phyloP scores from a whole-genome alignment of 345 rosid genomes.

The Brassica carinata region DNA sequence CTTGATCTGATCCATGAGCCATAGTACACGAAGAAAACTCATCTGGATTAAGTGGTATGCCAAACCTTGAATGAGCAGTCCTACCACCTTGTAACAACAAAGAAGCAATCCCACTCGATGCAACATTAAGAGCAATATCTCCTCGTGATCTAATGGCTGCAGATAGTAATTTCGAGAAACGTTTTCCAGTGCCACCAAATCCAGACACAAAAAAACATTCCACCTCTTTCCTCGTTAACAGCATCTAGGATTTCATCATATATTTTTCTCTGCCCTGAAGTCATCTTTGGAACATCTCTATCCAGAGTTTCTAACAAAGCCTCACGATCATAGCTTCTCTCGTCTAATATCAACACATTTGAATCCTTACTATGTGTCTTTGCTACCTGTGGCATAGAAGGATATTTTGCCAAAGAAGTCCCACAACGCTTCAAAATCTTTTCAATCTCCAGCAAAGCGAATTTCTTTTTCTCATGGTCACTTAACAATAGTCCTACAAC shows the following conservation, averaged over 20 bases:
- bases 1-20: not conserved
- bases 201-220: not conserved
- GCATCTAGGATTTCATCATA: too few relatives aligned
- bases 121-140: not conserved
- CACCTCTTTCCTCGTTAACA: too few relatives aligned
- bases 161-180: not conserved
- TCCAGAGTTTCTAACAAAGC: too few relatives aligned
- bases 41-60: not conserved
- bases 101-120: not conserved
- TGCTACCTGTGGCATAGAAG: too few relatives aligned
- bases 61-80: not conserved
- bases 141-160: not conserved
- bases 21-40: not conserved
- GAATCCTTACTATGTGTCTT: too few relatives aligned
- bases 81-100: not conserved
- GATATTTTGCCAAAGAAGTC: not conserved
- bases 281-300: too few relatives aligned
- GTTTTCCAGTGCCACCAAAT: not conserved
- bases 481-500: not conserved
- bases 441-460: not conserved
- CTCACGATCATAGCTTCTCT: too few relatives aligned
- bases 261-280: too few relatives aligned
- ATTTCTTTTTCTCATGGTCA: not conserved
- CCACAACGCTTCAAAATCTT: not conserved
- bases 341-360: too few relatives aligned